Percentiles rank a stretch among this genome's conserved stretches.
Evolutionary conservation across 352 stramenopile genomes (phyloP).

Genomic region (Globisporangium recalcitrans): DNA sequence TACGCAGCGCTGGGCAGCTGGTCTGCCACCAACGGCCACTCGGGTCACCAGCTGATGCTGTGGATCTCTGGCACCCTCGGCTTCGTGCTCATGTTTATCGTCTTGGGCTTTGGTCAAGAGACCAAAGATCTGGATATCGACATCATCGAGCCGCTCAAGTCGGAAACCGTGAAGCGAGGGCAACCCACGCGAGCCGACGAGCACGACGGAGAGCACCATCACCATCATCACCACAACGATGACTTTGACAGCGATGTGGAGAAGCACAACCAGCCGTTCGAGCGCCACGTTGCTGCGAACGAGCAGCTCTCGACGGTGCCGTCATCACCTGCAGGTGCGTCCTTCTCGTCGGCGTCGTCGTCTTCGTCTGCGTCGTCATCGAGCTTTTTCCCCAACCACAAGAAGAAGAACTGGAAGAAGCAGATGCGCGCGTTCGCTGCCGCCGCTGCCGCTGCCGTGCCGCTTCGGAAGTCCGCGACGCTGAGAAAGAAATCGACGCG

Average conservation of each 20-base stretch:
- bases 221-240: slow-evolving; percentile 18
- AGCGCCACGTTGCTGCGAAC: slow-evolving; percentile 1
- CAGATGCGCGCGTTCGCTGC: slow-evolving; percentile 17
- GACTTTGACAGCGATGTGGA: slow-evolving; percentile 16
- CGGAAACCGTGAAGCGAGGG: slow-evolving; percentile 5
- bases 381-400: slow-evolving; percentile 6
- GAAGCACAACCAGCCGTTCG: slow-evolving; percentile 7
- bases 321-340: slow-evolving; percentile 14
- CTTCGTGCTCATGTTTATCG: not conserved
- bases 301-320: slow-evolving; percentile 26
- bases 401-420: slow-evolving; percentile 15
- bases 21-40: slow-evolving; percentile 15
- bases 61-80: slow-evolving; percentile 7
- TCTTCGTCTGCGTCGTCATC: slow-evolving; percentile 13
- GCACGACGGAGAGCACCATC: not conserved
- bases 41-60: slow-evolving; percentile 9
- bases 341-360: slow-evolving; percentile 17
- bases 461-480: slow-evolving; percentile 7
- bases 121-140: slow-evolving; percentile 16
- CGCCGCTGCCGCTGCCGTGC: not conserved
- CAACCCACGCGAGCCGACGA: not conserved
- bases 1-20: slow-evolving; percentile 28
- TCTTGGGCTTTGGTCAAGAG: slow-evolving; percentile 10
- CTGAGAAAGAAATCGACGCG: slow-evolving; percentile 16
- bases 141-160: slow-evolving; percentile 15